Evolutionary conservation across 2,329 filamentous ascomycete genomes (phyloP).

Genomic region (Fusarium cicatricum): DNA sequence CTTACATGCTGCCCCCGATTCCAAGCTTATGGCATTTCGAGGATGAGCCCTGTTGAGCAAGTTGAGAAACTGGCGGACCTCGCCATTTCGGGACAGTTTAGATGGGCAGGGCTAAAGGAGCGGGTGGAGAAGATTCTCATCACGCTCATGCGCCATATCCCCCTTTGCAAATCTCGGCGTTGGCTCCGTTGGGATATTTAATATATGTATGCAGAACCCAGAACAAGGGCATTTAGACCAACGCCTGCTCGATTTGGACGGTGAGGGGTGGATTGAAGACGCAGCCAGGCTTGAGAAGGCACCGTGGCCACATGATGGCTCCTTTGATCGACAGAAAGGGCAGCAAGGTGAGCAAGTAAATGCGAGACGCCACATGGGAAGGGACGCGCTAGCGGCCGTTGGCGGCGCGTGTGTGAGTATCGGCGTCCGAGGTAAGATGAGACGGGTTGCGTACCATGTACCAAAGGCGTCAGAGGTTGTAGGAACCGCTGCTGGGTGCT

Average conservation of each 20-base stretch:
- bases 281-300: no score
- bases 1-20: neutral
- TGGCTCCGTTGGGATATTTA: neutral
- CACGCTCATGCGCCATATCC: neutral
- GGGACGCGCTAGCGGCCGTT: slow-evolving; percentile 41
- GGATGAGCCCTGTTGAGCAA: neutral
- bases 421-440: slow-evolving; percentile 36
- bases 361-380: slow-evolving; percentile 37
- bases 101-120: neutral
- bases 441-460: slow-evolving; percentile 26
- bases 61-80: neutral
- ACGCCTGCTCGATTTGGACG: slow-evolving; percentile 7
- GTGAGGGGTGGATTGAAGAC: slow-evolving; percentile 17
- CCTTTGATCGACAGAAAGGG: slow-evolving; percentile 23
- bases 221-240: neutral
- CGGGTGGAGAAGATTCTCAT: slow-evolving; percentile 4
- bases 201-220: neutral
- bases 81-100: neutral
- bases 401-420: slow-evolving; percentile 14
- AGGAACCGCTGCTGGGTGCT: slow-evolving; percentile 13
- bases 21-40: neutral
- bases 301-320: no score
- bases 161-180: neutral
- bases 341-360: slow-evolving; percentile 9
- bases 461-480: slow-evolving; percentile 9